phyloP scores from a whole-genome alignment of 108 stramenopile species.

The Cylindrotheca fusiformis region DNA sequence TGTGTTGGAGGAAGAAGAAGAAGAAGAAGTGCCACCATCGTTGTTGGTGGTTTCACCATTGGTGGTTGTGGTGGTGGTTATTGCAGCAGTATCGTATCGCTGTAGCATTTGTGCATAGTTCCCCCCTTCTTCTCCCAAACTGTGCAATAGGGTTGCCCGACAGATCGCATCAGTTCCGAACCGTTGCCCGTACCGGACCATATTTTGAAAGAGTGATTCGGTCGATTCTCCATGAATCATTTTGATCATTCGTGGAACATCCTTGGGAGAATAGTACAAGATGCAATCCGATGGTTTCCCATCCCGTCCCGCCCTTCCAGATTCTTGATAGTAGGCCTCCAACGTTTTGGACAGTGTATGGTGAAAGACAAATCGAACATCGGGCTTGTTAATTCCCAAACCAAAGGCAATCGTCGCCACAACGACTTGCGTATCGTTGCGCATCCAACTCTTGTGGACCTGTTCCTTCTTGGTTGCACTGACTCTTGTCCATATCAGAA shows the following conservation, averaged over 20 bases:
- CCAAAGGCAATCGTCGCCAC: slow-evolving; percentile 97
- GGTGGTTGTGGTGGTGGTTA: neutral
- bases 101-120: neutral
- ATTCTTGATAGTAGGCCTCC: slow-evolving; percentile 95
- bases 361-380: slow-evolving; percentile 79
- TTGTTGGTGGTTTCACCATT: too few species aligned
- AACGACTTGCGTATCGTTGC: slow-evolving; percentile 85
- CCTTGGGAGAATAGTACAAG: slow-evolving; percentile 77
- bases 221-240: slow-evolving; percentile 69
- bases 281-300: slow-evolving; percentile 85
- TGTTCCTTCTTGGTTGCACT: slow-evolving; percentile 37
- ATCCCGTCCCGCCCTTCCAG: slow-evolving; percentile 93
- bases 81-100: neutral
- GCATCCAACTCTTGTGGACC: slow-evolving; percentile 85
- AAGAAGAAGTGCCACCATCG: too few species aligned
- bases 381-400: slow-evolving; percentile 94
- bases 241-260: slow-evolving; percentile 62
- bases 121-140: slow-evolving; percentile 64
- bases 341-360: slow-evolving; percentile 84
- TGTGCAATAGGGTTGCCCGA: slow-evolving; percentile 53
- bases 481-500: slow-evolving; percentile 18
- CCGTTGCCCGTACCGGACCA: slow-evolving; percentile 75
- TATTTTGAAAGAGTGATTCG: slow-evolving; percentile 51
- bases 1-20: too few species aligned
- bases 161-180: slow-evolving; percentile 70